Conservation (phyloP, 495 filamentous ascomycete genomes). For the Barbatosphaeria neglecta region DNA sequence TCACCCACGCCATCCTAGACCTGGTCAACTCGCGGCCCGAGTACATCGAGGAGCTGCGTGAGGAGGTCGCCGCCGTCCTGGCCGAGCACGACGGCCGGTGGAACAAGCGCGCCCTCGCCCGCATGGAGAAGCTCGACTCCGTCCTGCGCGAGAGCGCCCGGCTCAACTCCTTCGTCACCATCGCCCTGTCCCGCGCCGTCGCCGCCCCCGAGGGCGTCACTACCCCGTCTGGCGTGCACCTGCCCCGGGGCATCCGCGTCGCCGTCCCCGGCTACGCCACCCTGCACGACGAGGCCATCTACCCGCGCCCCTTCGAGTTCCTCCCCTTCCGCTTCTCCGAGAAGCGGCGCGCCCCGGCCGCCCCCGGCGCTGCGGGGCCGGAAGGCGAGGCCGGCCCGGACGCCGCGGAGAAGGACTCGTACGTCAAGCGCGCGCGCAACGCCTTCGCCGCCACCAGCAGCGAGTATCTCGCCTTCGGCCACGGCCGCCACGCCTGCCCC, state of each 20-base stretch:
- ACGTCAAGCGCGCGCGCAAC: constrained; percentile 19
- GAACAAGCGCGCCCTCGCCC: constrained; percentile 30
- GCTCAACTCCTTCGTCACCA: constrained; percentile 17
- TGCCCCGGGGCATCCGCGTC: constrained; percentile 10
- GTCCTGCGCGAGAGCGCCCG: constrained; percentile 21
- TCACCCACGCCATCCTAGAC: constrained; percentile 21
- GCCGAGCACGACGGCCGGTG: constrained; percentile 20
- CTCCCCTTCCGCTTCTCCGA: constrained; percentile 18
- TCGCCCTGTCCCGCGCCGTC: constrained; percentile 18
- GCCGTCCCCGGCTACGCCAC: constrained; percentile 11
- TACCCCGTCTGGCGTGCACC: constrained; percentile 19
- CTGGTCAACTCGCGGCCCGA: constrained; percentile 16
- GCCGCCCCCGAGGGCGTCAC: constrained; percentile 16
- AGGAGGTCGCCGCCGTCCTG: constrained; percentile 33
- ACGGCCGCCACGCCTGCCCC: constrained; percentile 25
- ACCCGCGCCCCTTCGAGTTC: constrained; percentile 11
- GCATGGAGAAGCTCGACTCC: constrained; percentile 31
- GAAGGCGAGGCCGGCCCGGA: not conserved
- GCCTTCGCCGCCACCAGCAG: constrained; percentile 19
- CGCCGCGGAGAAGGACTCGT: constrained; percentile 8
- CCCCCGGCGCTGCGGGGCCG: not conserved
- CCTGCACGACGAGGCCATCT: constrained; percentile 11
- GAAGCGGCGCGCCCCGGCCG: constrained; percentile 4
- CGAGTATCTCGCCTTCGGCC: constrained; percentile 23
- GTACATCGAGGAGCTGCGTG: constrained; percentile 37